Conservation (phyloP, 257 asterid species). For the Solanum boliviense region DNA sequence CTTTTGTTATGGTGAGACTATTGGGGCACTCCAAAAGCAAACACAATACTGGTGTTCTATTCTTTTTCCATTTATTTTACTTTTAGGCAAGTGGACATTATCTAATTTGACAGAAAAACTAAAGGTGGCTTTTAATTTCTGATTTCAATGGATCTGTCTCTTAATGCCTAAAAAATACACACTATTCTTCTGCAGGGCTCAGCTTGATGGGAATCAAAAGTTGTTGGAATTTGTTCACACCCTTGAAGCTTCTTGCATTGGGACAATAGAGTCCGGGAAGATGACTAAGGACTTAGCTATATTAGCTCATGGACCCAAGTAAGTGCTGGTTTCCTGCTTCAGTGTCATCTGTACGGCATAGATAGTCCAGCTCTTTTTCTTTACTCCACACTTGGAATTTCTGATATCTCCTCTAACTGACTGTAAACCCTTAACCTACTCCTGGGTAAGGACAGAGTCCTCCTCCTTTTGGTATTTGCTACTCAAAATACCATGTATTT, state of each 20-base stretch:
- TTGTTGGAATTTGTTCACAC: constrained; percentile 56
- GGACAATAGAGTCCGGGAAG: constrained; percentile 81
- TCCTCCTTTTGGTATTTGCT: neutral
- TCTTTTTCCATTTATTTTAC: neutral
- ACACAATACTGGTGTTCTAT: neutral
- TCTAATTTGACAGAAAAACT: neutral
- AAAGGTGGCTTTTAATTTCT: neutral
- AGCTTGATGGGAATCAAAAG: constrained; percentile 62
- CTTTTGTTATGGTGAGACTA: neutral
- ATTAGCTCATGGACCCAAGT: constrained; percentile 77
- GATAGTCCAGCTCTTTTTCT: neutral
- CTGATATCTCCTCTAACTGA: neutral
- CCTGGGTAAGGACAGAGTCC: neutral
- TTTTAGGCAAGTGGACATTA: neutral
- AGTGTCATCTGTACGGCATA: neutral
- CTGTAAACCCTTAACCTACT: neutral
- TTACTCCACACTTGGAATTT: neutral
- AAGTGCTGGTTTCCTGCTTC: constrained; percentile 19
- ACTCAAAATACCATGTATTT: neutral
- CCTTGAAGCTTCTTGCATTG: constrained; percentile 78
- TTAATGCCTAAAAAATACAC: neutral
- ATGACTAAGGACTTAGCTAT: constrained; percentile 93
- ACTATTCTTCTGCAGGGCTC: constrained; percentile 38
- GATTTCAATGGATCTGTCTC: neutral
- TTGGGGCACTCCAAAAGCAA: neutral